phyloP scores from a whole-genome alignment of 805 yeast species.

The Schwanniomyces sp. region DNA sequence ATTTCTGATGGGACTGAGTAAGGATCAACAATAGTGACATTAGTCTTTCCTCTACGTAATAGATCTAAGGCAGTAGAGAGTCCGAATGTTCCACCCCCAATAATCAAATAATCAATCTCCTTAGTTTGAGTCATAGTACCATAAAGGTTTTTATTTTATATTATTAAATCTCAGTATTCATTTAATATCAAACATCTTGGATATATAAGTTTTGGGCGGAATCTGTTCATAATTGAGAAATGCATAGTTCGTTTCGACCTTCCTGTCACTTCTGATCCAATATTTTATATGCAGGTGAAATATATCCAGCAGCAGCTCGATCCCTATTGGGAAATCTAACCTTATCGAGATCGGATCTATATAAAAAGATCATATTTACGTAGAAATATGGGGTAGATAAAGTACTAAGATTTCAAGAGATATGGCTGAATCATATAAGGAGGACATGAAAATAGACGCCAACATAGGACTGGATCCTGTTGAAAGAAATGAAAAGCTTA shows the following conservation, averaged over 20 bases:
- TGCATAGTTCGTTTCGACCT: neutral
- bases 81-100: constrained; percentile 17
- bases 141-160: neutral
- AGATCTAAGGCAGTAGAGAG: constrained; percentile 21
- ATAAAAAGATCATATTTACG: neutral
- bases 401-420: neutral
- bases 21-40: constrained; percentile 18
- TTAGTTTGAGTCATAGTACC: neutral
- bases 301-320: neutral
- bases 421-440: neutral
- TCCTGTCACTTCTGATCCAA: neutral
- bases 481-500: neutral
- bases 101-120: constrained; percentile 5
- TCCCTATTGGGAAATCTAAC: neutral
- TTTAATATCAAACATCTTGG: neutral
- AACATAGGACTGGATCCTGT: neutral
- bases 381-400: neutral
- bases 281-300: neutral
- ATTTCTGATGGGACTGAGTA: constrained; percentile 42
- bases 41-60: constrained; percentile 7
- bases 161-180: no score
- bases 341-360: neutral
- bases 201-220: neutral
- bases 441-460: neutral
- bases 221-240: neutral